Evolutionary conservation across 1,284 basidiomycete species (phyloP).

Genomic region (Puccinia coronata): DNA sequence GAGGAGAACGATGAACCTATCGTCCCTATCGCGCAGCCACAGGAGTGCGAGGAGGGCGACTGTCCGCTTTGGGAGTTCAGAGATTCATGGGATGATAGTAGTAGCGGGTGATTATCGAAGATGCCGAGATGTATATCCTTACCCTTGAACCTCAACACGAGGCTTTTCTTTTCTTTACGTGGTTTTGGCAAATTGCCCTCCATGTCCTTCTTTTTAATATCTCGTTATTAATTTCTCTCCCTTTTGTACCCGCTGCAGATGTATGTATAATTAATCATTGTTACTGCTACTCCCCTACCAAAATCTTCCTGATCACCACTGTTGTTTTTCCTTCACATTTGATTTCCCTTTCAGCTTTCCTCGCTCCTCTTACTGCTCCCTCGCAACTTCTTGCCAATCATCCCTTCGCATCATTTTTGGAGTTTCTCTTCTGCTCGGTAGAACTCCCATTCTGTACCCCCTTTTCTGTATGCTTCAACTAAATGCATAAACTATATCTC

Average conservation of each 20-base stretch:
- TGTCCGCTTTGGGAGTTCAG: conserved; percentile 41
- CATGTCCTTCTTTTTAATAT: neutral
- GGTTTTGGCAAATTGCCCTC: neutral
- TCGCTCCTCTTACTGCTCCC: neutral
- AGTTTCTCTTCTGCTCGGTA: neutral
- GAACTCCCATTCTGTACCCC: neutral
- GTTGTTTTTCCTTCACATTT: conserved; percentile 19
- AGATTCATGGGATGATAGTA: conserved; percentile 37
- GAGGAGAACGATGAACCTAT: conserved; percentile 25
- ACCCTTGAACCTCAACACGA: neutral
- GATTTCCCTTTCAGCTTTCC: neutral
- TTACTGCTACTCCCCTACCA: neutral
- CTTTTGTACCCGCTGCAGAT: neutral
- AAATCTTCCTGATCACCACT: neutral
- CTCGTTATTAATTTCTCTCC: conserved; percentile 5
- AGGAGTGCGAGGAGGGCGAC: conserved; percentile 39
- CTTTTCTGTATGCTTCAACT: neutral
- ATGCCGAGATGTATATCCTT: neutral
- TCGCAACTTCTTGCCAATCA: neutral
- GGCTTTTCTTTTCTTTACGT: neutral
- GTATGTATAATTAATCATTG: neutral
- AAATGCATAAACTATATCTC: too few relatives aligned
- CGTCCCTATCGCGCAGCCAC: conserved; percentile 18
- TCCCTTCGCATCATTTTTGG: neutral
- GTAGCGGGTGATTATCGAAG: neutral